These are phyloP conservation scores for Astragalus glycyphyllos DNA, from an alignment of 306 rosid species.

Conservation along the genomic window DNA sequence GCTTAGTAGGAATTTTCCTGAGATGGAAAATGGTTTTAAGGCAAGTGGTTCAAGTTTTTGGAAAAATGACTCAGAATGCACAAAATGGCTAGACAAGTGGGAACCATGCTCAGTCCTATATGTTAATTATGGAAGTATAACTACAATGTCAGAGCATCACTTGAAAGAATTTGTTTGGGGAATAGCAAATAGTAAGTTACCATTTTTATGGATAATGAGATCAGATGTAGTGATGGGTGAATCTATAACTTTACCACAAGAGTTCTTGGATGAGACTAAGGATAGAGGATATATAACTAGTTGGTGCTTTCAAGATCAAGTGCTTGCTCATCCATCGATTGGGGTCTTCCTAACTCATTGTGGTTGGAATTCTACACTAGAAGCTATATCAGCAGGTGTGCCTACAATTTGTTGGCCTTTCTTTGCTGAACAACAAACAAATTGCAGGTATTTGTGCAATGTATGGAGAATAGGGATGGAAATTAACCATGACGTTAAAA, in stretches of 20 bases:
- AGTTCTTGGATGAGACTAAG: constrained; percentile 31
- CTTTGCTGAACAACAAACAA: constrained; percentile 46
- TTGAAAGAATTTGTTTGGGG: constrained; percentile 36
- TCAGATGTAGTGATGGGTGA: constrained; percentile 22
- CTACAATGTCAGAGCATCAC: constrained; percentile 20
- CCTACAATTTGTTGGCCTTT: constrained; percentile 43
- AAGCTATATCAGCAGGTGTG: background rate
- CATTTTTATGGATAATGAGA: constrained; percentile 38
- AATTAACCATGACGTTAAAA: constrained; percentile 28
- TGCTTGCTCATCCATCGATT: constrained; percentile 35
- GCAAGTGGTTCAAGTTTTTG: constrained; percentile 30
- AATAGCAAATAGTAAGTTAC: constrained; percentile 26
- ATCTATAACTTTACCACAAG: constrained; percentile 14
- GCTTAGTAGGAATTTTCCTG: constrained; percentile 22
- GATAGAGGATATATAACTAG: constrained; percentile 41
- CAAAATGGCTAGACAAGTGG: constrained; percentile 30
- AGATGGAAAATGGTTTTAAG: constrained; percentile 15
- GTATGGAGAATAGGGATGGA: constrained; percentile 34
- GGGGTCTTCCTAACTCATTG: constrained; percentile 19
- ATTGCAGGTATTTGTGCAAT: constrained; percentile 34
- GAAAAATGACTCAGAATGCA: constrained; percentile 28
- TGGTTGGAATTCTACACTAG: constrained; percentile 33
- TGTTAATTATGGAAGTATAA: constrained; percentile 38
- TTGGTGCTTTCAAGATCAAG: constrained; percentile 38
- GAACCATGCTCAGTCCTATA: constrained; percentile 28